Conservation (phyloP, 2,329 filamentous ascomycete species). For the Cadophora sp. region DNA sequence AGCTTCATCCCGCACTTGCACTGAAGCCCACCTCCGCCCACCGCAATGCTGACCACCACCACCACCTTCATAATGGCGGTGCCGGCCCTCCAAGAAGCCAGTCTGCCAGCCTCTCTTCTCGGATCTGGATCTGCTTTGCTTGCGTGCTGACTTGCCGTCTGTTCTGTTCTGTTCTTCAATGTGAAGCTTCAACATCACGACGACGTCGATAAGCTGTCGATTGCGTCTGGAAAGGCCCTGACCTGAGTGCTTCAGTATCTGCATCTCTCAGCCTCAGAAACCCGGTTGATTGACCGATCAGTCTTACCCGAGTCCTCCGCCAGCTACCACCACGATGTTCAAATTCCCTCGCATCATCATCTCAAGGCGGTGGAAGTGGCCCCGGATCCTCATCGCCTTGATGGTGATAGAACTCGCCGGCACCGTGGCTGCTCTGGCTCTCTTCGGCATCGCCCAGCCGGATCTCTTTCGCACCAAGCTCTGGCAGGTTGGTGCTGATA, state of each 20-base stretch:
- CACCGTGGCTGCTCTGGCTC: conserved; percentile 69
- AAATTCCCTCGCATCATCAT: conserved; percentile 27
- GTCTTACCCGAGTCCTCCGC: not conserved
- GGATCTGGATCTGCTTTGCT: conserved; percentile 6
- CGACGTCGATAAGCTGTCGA: conserved; percentile 22
- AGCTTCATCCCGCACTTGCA: conserved; percentile 21
- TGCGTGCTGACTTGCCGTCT: no score
- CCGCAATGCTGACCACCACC: conserved; percentile 14
- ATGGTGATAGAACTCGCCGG: conserved; percentile 71
- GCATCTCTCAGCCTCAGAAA: conserved; percentile 2
- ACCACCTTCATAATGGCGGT: conserved; percentile 27
- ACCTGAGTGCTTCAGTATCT: not conserved
- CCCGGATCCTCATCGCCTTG: conserved; percentile 56
- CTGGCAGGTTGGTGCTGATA: conserved; percentile 74
- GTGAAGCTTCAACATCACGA: conserved; percentile 23
- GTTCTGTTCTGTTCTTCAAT: conserved; percentile 19
- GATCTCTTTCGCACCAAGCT: conserved; percentile 74
- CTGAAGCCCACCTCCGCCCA: no score
- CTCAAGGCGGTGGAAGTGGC: conserved; percentile 53
- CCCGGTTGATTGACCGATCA: not conserved
- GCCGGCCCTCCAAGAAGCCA: conserved; percentile 30
- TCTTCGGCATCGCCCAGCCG: conserved; percentile 77
- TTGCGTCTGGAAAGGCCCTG: conserved; percentile 2
- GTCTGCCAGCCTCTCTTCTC: conserved; percentile 9
- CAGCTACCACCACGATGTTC: conserved; percentile 21